Evolutionary conservation across 306 rosid genomes (phyloP), one percentile per base, ranked within the genome.

Genomic region (Trifolium repens): DNA sequence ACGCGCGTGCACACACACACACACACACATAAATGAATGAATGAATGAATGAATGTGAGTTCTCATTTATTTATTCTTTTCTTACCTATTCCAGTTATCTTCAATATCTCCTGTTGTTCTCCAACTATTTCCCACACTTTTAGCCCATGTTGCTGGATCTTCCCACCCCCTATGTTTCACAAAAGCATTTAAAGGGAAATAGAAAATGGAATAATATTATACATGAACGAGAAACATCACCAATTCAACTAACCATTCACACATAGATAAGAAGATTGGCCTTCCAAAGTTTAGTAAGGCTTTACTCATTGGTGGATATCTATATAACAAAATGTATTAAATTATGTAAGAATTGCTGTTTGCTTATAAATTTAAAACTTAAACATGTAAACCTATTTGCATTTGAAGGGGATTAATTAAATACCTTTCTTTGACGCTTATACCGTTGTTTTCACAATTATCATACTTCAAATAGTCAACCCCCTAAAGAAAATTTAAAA

Each of bases 391-490:
- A 27, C 19, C 2, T 61, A 43, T 9, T 13, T 74, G 40, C 43
- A 73, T 7, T 37, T 9, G 10, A 57, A 37, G 63, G 27, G 2
- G 12, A 27, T 14, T n/a, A 32, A n/a, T n/a, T 62, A 62, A 12
- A 12, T 67, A 67, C 72, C 72, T 67, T 47, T 12, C 9, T 32
- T 9, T 69, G 13, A 11, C n/a, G 30, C 60, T 69, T 47, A 49
- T 47, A 27, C 73, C 73, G 14, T 47, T 30, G 16, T 69, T 30
- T 24, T 82, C 46, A 80, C 96, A 90, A 37, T 90, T 90, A 75
- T 90, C 96, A 77, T 90, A 90, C 78, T 90, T 90, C 84, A 87
- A 81, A 78, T 86, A 90, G 76, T 90, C 96, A 55, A 90, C 7
- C 35, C 85, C 89, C 96, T 90, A 24, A 54, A n/a, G 46, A 14